Conservation (phyloP, 805 yeast species). For the Metschnikowia similis region DNA sequence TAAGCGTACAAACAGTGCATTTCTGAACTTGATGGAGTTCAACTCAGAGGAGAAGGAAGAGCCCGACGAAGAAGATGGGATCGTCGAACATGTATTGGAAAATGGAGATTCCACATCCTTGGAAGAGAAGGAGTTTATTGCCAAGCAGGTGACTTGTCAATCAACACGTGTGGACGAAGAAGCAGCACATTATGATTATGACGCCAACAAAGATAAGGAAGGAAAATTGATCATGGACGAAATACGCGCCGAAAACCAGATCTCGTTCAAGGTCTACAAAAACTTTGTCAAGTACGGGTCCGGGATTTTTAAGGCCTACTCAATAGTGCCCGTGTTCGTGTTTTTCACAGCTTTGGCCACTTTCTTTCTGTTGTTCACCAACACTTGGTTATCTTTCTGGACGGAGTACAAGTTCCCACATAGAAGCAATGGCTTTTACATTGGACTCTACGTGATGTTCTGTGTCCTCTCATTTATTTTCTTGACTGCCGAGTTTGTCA, state of each 20-base stretch:
- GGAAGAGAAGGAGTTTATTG: slow-evolving; percentile 11
- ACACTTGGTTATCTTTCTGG: slow-evolving; percentile 87
- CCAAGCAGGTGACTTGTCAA: slow-evolving; percentile 15
- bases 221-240: slow-evolving; percentile 15
- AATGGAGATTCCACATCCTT: slow-evolving; percentile 4
- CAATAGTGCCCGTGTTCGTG: slow-evolving; percentile 21
- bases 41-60: slow-evolving; percentile 22
- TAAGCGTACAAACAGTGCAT: slow-evolving; percentile 30
- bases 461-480: slow-evolving; percentile 46
- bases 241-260: slow-evolving; percentile 19
- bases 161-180: slow-evolving; percentile 23
- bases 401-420: slow-evolving; percentile 48
- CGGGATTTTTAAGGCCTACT: slow-evolving; percentile 21
- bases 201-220: slow-evolving; percentile 20
- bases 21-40: slow-evolving; percentile 37
- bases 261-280: slow-evolving; percentile 29
- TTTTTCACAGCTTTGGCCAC: slow-evolving; percentile 30
- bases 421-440: slow-evolving; percentile 53
- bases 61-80: slow-evolving; percentile 18
- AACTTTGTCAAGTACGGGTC: slow-evolving; percentile 29
- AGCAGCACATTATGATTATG: slow-evolving; percentile 30
- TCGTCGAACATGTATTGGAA: slow-evolving; percentile 17
- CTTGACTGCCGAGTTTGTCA: slow-evolving; percentile 39
- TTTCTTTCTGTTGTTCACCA: slow-evolving; percentile 55
- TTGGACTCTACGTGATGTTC: slow-evolving; percentile 68